Conservation (phyloP, 495 filamentous ascomycete species). For the Tuber microsphaerosporum region DNA sequence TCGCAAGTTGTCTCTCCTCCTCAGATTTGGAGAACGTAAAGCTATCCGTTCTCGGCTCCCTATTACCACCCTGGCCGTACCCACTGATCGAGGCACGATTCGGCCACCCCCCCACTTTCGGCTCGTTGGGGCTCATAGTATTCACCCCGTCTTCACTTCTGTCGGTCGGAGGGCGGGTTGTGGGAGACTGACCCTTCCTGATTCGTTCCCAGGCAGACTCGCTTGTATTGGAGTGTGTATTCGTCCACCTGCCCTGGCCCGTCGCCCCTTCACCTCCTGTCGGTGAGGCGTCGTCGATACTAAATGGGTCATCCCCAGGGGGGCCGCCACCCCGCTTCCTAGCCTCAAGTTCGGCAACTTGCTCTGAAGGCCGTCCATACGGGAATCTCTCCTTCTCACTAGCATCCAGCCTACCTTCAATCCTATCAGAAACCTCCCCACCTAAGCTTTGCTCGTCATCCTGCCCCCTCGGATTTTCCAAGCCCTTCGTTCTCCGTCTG, state of each 20-base stretch:
- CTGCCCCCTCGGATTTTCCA: not conserved
- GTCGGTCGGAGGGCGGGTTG: not conserved
- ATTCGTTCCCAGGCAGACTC: conserved; percentile 34
- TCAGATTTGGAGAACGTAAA: conserved; percentile 46
- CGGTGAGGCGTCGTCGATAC: not conserved
- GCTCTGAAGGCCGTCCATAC: conserved; percentile 24
- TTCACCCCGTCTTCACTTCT: not conserved
- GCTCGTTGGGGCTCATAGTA: not conserved
- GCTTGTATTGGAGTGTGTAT: conserved; percentile 15
- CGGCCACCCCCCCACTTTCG: conserved; percentile 41
- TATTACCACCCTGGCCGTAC: not conserved
- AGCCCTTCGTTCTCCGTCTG: not conserved
- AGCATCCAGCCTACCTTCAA: not conserved
- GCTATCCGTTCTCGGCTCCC: conserved; percentile 41
- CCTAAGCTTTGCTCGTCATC: conserved; percentile 28
- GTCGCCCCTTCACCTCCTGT: not conserved
- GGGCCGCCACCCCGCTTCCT: not conserved
- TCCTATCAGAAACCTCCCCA: conserved; percentile 23
- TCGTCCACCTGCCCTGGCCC: conserved; percentile 8
- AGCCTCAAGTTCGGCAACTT: conserved; percentile 3
- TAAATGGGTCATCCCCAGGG: conserved; percentile 10
- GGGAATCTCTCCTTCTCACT: conserved; percentile 18
- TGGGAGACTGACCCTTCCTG: conserved; percentile 15
- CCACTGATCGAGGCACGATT: conserved; percentile 7
- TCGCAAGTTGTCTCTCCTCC: conserved; percentile 45